phyloP scores from a whole-genome alignment of 495 filamentous ascomycete species.

The Aspergillus indologenus region DNA sequence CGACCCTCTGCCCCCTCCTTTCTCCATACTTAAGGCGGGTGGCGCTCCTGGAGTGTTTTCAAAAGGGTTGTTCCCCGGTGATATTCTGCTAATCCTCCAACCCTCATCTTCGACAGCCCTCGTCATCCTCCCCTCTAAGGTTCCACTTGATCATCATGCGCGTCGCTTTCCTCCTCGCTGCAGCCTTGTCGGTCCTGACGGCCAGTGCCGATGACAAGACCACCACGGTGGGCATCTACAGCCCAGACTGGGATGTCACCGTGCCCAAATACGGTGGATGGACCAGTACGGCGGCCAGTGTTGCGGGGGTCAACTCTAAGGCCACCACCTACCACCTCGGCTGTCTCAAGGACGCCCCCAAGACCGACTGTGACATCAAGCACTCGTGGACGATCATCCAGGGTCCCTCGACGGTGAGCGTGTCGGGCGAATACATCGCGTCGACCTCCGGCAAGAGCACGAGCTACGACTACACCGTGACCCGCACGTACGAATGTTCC shows the following conservation, averaged over 20 bases:
- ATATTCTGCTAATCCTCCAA: too few species aligned
- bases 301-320: constrained; percentile 21
- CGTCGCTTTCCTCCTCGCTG: constrained; percentile 1
- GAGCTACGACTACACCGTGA: constrained; percentile 17
- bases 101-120: too few species aligned
- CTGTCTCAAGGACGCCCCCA: constrained; percentile 21
- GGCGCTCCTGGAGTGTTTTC: neutral
- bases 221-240: constrained; percentile 6
- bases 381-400: constrained; percentile 27
- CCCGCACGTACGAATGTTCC: constrained; percentile 17
- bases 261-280: constrained; percentile 4
- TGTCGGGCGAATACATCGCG: constrained; percentile 16
- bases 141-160: neutral
- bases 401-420: constrained; percentile 21
- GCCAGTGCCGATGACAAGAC: constrained; percentile 15
- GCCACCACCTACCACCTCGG: constrained; percentile 30
- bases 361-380: constrained; percentile 18
- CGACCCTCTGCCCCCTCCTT: neutral
- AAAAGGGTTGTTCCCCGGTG: too few species aligned
- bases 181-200: constrained; percentile 3
- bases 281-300: constrained; percentile 24
- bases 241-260: neutral
- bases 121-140: neutral
- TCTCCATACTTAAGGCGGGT: neutral
- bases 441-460: neutral